Conservation (phyloP, 2,329 filamentous ascomycete genomes). For the Penicillium sp. region DNA sequence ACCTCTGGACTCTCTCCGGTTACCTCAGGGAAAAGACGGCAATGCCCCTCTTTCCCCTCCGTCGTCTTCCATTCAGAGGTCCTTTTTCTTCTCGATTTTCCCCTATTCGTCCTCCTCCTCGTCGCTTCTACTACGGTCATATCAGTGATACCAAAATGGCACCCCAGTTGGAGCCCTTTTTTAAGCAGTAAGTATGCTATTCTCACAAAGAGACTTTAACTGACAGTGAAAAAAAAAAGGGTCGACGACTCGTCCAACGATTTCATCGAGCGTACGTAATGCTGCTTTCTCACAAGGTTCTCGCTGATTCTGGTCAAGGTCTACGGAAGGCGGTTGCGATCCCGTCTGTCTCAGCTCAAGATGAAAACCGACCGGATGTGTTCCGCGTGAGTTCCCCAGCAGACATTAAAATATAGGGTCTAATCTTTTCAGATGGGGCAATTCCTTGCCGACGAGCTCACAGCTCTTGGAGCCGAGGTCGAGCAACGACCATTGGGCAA, state of each 20-base stretch:
- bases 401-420: not conserved
- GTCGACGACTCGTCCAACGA: constrained; percentile 74
- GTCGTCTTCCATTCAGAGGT: constrained; percentile 28
- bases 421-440: constrained; percentile 69
- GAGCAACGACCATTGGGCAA: constrained; percentile 84
- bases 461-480: constrained; percentile 78
- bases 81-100: constrained; percentile 17
- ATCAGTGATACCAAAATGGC: constrained; percentile 68
- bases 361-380: constrained; percentile 84
- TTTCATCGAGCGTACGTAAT: constrained; percentile 73
- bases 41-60: constrained; percentile 39
- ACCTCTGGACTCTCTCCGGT: not conserved
- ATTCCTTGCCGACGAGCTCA: constrained; percentile 81
- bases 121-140: constrained; percentile 45
- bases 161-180: constrained; percentile 85
- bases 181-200: constrained; percentile 63
- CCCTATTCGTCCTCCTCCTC: constrained; percentile 14
- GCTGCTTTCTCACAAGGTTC: not conserved
- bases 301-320: constrained; percentile 31
- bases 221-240: constrained; percentile 23
- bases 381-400: constrained; percentile 58
- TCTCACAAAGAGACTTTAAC: constrained; percentile 1
- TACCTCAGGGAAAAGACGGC: constrained; percentile 12
- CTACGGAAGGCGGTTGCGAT: constrained; percentile 92
- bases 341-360: constrained; percentile 90